Evolutionary conservation across 345 rosid genomes (phyloP).

Genomic region (Turnera subulata): DNA sequence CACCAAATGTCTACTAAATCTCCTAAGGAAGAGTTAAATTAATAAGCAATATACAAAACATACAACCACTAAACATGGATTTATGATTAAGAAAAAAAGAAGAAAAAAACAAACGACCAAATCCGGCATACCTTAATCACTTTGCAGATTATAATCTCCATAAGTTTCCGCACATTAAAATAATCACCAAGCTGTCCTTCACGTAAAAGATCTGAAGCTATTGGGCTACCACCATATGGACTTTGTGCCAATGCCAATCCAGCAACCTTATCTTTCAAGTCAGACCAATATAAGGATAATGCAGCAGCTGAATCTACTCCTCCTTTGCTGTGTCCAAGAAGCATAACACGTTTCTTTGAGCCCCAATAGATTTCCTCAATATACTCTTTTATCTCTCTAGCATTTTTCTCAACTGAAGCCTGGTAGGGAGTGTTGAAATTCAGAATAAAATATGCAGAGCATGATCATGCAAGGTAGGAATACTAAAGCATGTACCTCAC

Average conservation of each 20-base stretch:
- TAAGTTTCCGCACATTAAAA: constrained; percentile 65
- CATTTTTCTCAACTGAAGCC: constrained; percentile 99
- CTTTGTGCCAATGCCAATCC: constrained; percentile 88
- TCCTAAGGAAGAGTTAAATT: too few relatives aligned
- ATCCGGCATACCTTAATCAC: constrained; percentile 68
- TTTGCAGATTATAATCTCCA: constrained; percentile 88
- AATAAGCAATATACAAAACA: too few relatives aligned
- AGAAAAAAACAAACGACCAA: not conserved
- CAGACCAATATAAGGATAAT: constrained; percentile 85
- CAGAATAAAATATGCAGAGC: constrained; percentile 17
- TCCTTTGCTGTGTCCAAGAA: constrained; percentile 99
- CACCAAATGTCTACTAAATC: too few relatives aligned
- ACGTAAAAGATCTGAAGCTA: constrained; percentile 91
- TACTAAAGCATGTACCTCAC: constrained; percentile 53
- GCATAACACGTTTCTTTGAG: constrained; percentile 77
- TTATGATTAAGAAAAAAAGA: not conserved
- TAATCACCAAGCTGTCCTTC: constrained; percentile 97
- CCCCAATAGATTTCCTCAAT: constrained; percentile 98
- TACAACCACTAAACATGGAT: too few relatives aligned
- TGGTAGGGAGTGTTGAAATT: constrained; percentile 28
- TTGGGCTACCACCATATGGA: constrained; percentile 94
- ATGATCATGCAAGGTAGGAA: not conserved
- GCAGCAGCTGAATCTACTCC: constrained; percentile 98
- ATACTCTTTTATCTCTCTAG: constrained; percentile 85
- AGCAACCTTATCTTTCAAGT: constrained; percentile 92